These are phyloP conservation scores for Aschersonia sp. DNA, from an alignment of 2,329 filamentous ascomycete genomes.

Conservation along the genomic window DNA sequence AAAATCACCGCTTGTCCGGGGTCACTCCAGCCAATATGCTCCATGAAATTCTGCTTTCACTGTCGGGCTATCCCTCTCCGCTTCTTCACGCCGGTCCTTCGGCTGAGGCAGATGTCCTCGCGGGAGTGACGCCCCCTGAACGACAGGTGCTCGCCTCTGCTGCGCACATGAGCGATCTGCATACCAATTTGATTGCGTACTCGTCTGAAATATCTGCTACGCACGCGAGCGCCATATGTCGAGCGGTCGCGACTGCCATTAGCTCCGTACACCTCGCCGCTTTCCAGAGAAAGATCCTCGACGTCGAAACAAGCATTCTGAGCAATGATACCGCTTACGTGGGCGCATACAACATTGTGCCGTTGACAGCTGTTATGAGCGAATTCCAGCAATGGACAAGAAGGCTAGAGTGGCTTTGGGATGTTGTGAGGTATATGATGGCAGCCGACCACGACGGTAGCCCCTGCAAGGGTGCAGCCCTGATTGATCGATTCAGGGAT, in stretches of 20 bases:
- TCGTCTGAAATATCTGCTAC: conserved; percentile 51
- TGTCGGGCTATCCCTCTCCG: conserved; percentile 85
- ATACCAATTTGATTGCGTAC: conserved; percentile 55
- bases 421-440: conserved; percentile 55
- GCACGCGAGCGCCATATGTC: conserved; percentile 72
- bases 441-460: conserved; percentile 16
- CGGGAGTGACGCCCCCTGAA: conserved; percentile 60
- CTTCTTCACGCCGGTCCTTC: conserved; percentile 48
- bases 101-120: conserved; percentile 28
- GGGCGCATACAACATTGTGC: conserved; percentile 86
- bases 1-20: neutral
- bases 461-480: conserved; percentile 48
- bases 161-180: conserved; percentile 62
- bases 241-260: conserved; percentile 71
- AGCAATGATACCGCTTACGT: conserved; percentile 64
- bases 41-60: conserved; percentile 93
- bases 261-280: conserved; percentile 57
- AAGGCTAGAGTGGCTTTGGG: conserved; percentile 75
- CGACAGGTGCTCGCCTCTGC: conserved; percentile 66
- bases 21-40: conserved; percentile 47
- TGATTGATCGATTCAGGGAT: conserved; percentile 63
- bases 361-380: conserved; percentile 67
- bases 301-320: conserved; percentile 69
- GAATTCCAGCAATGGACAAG: conserved; percentile 83
- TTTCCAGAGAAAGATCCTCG: conserved; percentile 73